Percentiles rank a stretch among this genome's conserved stretches.
Evolutionary conservation across 139 green algal species (phyloP).

Genomic region (Deuterostichococcus epilithicus): DNA sequence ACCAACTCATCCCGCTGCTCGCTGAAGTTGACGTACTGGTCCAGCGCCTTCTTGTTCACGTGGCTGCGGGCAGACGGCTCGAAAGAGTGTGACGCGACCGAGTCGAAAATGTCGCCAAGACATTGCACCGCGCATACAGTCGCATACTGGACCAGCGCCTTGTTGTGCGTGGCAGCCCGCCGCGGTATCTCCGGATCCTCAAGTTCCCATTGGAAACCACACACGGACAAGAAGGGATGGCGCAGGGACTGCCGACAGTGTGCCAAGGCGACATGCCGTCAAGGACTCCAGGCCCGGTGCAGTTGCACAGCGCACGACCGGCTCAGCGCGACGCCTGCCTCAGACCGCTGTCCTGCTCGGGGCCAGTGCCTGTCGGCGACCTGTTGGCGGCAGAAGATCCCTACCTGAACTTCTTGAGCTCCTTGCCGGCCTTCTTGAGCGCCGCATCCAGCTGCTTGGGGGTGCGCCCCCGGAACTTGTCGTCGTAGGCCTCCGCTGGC

Average conservation of each 20-base stretch:
- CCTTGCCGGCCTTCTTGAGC: conserved; percentile 50
- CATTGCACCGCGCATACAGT: no score
- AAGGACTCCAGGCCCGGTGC: no score
- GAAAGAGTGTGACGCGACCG: no score
- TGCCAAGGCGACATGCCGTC: no score
- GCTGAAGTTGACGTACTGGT: conserved; percentile 93
- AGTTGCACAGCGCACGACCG: no score
- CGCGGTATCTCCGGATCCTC: neutral
- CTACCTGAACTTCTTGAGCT: conserved; percentile 64
- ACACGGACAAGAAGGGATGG: no score
- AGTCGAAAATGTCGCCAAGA: no score
- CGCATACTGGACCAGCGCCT: conserved; percentile 96
- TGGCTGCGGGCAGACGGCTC: conserved; percentile 36
- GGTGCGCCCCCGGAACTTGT: conserved; percentile 50
- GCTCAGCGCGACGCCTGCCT: no score
- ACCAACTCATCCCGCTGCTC: conserved; percentile 82
- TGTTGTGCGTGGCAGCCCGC: conserved; percentile 61
- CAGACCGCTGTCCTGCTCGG: no score
- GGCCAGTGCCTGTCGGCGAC: no score
- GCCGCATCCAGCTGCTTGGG: conserved; percentile 62
- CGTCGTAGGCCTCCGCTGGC: conserved; percentile 75
- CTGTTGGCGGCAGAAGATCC: conserved; percentile 5
- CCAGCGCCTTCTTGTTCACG: conserved; percentile 96
- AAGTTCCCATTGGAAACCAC: no score
- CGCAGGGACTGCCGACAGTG: no score